These are phyloP conservation scores for Suhomyces bokatorum DNA, from an alignment of 1,139 yeast species.

Conservation along the genomic window DNA sequence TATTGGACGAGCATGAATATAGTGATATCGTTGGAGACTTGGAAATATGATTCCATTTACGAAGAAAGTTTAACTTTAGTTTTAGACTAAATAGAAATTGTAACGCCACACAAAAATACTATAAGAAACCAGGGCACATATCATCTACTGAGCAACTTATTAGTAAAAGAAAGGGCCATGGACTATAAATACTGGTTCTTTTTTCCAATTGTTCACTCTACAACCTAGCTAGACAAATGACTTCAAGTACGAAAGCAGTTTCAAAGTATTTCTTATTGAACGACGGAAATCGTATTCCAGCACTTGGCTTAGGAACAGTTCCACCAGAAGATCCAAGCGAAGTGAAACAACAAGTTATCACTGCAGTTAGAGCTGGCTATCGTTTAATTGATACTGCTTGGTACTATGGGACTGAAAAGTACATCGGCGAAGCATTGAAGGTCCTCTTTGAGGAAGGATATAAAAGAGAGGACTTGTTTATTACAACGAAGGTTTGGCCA, in stretches of 20 bases:
- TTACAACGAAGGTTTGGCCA: conserved; percentile 65
- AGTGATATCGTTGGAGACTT: conserved; percentile 40
- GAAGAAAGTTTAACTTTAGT: not conserved
- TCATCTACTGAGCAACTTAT: not conserved
- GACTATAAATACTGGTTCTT: not conserved
- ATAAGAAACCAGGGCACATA: no score
- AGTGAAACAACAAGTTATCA: conserved; percentile 37
- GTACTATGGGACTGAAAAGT: conserved; percentile 52
- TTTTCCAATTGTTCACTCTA: not conserved
- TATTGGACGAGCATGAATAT: conserved; percentile 31
- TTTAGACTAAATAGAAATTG: not conserved
- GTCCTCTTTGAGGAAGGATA: conserved; percentile 50
- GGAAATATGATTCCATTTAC: conserved; percentile 24
- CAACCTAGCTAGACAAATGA: not conserved
- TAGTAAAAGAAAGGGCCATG: not conserved
- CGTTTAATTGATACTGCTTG: conserved; percentile 47
- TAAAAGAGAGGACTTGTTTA: conserved; percentile 57
- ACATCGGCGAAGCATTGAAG: conserved; percentile 51
- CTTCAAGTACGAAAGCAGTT: conserved; percentile 19
- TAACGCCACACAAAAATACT: not conserved
- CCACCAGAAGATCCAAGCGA: conserved; percentile 35
- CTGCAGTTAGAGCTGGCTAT: conserved; percentile 44
- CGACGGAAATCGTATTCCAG: conserved; percentile 38
- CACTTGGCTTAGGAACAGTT: conserved; percentile 43
- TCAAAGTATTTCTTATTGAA: conserved; percentile 29